Evolutionary conservation across 352 stramenopile genomes (phyloP).

Genomic region (Globisporangium alternatum): DNA sequence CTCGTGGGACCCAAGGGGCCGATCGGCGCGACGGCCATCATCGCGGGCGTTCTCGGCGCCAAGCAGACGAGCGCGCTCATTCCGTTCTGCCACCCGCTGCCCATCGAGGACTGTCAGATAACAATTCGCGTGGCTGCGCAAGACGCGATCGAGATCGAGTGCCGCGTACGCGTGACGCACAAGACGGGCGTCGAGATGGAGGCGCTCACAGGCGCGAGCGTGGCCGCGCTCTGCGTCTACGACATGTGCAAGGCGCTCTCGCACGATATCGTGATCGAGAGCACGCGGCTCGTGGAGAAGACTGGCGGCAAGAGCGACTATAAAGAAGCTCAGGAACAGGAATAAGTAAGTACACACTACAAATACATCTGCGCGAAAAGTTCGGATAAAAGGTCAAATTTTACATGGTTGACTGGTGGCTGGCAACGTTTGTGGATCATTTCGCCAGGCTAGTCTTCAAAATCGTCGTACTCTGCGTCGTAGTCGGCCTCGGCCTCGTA

Average conservation of each 20-base stretch:
- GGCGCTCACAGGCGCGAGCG: conserved; percentile 91
- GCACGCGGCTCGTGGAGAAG: conserved; percentile 89
- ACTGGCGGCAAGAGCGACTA: conserved; percentile 90
- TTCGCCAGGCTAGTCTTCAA: conserved; percentile 29
- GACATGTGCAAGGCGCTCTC: conserved; percentile 98
- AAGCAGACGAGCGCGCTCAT: conserved; percentile 93
- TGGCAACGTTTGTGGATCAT: not conserved
- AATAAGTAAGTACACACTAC: not conserved
- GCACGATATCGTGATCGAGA: conserved; percentile 89
- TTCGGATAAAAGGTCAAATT: not conserved
- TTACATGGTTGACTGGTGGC: not conserved
- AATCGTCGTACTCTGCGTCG: conserved; percentile 60
- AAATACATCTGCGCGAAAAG: too few relatives aligned
- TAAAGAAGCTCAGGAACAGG: conserved; percentile 19
- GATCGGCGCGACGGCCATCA: conserved; percentile 89
- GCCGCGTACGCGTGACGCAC: conserved; percentile 88
- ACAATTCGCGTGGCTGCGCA: conserved; percentile 55
- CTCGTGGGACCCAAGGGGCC: conserved; percentile 86
- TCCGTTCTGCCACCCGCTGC: conserved; percentile 93
- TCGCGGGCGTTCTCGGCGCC: conserved; percentile 91
- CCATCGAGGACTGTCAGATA: conserved; percentile 89
- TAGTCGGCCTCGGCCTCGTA: conserved; percentile 32
- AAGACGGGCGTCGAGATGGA: conserved; percentile 96
- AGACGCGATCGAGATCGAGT: conserved; percentile 82
- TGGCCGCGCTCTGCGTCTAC: conserved; percentile 96